Base-by-base conservation (phyloP, 2,329 filamentous ascomycete genomes). In the Alternaria sp. region DNA sequence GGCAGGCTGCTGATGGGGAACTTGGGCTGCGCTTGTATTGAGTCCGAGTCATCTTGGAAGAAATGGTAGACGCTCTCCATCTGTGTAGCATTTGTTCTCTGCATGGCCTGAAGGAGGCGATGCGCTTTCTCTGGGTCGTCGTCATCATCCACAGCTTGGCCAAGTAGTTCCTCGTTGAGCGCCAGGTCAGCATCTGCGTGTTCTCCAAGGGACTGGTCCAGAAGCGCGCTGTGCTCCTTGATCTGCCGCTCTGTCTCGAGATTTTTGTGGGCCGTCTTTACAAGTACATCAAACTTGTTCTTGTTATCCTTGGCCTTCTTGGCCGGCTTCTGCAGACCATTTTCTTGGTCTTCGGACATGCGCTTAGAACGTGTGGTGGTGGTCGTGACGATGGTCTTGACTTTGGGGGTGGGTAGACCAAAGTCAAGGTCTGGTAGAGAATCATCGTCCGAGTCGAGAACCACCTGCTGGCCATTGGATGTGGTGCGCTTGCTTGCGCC, bases 401-500 rank as follows among this genome's bases (percentile, higher is more conserved):
- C 43, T 50, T 64, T 68, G 9, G 59, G 40, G 10, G 53, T 58
- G 15, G 63, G 59, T 23, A 64, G 23, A 17, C 71, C 67, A 30
- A 80, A 83, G 61, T 86, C 82, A 0, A 90, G 90, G 52, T 87
- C 85, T 11, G 62, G 62, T 3, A 79, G 60, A 9, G 70, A 75
- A 26, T 85, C 85, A 17, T 86, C 86, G n/a, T 91, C 90, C 10
- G 91, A 90, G 72, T 94, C 92, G 49, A 85, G 84, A 23, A 94
- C 82, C 3, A 80, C 67, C 10, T 71, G 68, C 56, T 77, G 76
- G 3, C 87, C 87, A 69, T 85, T 81, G 61, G 82, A 91, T 59
- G 90, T 81, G 12, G 87, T 61, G 15, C 81, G 76, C 79, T 70
- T 88, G 83, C 76, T 87, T 67, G 64, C 43, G 44, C 65, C 68